These are phyloP conservation scores for Boletus rubropictus DNA, from an alignment of 768 basidiomycete genomes.

Conservation along the genomic window DNA sequence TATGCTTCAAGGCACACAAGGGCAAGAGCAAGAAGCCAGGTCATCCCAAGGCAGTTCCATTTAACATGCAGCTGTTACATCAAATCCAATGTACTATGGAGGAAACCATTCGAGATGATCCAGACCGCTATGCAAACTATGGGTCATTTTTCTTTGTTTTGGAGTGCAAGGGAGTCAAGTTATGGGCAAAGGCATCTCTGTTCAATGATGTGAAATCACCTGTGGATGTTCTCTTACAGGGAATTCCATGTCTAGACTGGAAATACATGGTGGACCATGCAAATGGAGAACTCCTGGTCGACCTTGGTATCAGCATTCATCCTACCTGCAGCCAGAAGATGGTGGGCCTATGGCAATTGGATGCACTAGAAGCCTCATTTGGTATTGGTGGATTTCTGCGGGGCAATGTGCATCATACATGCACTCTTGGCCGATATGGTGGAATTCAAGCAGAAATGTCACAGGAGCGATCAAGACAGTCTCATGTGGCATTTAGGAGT, in stretches of 20 bases:
- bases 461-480: neutral
- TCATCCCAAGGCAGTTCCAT: constrained; percentile 7
- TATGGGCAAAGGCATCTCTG: no score
- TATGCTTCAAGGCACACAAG: constrained; percentile 3
- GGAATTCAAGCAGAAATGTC: constrained; percentile 10
- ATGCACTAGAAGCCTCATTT: constrained; percentile 6
- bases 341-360: neutral
- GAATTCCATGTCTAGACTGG: neutral
- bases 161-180: no score
- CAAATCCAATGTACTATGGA: constrained; percentile 6
- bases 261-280: neutral
- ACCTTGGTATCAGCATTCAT: neutral
- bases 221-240: neutral
- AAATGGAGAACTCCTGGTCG: neutral
- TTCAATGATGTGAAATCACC: neutral
- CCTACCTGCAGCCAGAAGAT: neutral
- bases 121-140: neutral
- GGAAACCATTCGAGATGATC: neutral
- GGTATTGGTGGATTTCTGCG: constrained; percentile 2
- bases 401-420: constrained; percentile 7
- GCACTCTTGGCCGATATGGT: constrained; percentile 7
- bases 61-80: neutral
- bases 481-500: constrained; percentile 10
- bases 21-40: neutral
- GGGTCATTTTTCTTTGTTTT: constrained; percentile 13